Evolutionary conservation across 306 rosid genomes (phyloP).

Genomic region (Crataegus laevigata): DNA sequence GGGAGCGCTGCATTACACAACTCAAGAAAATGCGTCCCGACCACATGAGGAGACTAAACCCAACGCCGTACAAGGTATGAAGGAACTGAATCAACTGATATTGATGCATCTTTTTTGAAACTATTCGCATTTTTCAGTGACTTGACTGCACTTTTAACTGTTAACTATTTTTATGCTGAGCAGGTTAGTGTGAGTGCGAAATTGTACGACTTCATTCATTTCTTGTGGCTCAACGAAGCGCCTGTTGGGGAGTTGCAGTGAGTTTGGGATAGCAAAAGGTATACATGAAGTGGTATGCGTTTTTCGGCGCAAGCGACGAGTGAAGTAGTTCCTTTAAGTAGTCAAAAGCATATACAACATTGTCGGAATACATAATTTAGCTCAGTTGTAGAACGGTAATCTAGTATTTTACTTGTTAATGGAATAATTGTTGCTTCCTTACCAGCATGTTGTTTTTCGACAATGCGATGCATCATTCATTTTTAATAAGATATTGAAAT

Average conservation of each 20-base stretch:
- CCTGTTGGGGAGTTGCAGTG: conserved; percentile 92
- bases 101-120: not conserved
- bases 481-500: not conserved
- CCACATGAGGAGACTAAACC: conserved; percentile 97
- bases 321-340: not conserved
- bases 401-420: conserved; percentile 7
- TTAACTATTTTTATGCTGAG: not conserved
- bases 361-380: not conserved
- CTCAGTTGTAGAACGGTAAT: not conserved
- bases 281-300: not conserved
- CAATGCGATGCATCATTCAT: not conserved
- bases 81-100: not conserved
- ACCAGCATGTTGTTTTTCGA: not conserved
- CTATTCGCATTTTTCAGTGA: not conserved
- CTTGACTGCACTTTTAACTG: not conserved
- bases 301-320: not conserved
- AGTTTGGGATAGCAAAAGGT: not conserved
- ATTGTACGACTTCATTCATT: conserved; percentile 83
- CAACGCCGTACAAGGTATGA: conserved; percentile 89
- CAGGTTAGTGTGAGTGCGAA: conserved; percentile 92
- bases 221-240: conserved; percentile 94
- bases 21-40: conserved; percentile 88
- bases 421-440: not conserved
- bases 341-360: not conserved
- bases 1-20: conserved; percentile 76